Conservation (phyloP, 2,329 filamentous ascomycete species). For the Aspergillus terreus region DNA sequence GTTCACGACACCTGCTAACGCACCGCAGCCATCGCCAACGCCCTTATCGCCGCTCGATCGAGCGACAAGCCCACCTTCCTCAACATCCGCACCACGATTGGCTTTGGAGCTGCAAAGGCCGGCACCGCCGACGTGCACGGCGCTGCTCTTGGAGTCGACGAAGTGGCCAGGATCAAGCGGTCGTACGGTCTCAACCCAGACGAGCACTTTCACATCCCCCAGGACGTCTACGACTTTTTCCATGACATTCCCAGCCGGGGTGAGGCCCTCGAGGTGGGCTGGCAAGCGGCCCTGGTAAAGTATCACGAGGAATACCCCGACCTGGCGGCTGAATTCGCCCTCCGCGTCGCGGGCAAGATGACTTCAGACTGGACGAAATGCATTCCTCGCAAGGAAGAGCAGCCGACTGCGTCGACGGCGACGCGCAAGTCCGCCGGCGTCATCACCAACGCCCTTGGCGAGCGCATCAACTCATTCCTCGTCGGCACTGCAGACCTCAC, state of each 20-base stretch:
- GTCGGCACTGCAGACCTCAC: conserved; percentile 8
- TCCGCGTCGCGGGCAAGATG: conserved; percentile 9
- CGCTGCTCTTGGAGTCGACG: conserved; percentile 5
- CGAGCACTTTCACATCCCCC: conserved; percentile 8
- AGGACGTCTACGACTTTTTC: conserved; percentile 12
- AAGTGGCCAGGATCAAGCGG: conserved; percentile 6
- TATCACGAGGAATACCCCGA: conserved; percentile 4
- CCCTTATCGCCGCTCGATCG: conserved; percentile 41
- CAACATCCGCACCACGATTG: conserved; percentile 54
- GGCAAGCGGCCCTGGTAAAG: neutral
- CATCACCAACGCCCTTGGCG: conserved; percentile 2
- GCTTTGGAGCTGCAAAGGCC: conserved; percentile 34
- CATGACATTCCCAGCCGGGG: conserved; percentile 1
- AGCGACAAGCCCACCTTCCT: conserved; percentile 53
- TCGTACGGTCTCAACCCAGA: conserved; percentile 3
- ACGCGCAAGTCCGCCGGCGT: conserved; percentile 8
- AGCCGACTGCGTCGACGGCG: neutral
- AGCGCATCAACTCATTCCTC: conserved; percentile 3
- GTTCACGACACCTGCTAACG: neutral
- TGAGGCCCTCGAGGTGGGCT: conserved; percentile 1
- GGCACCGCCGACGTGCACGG: conserved; percentile 9
- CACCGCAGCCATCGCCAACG: conserved; percentile 7
- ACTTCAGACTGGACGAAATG: conserved; percentile 9
- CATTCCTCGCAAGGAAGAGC: conserved; percentile 15
- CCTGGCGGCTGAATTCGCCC: conserved; percentile 7